Percentiles rank a stretch among this genome's conserved stretches.
Conservation (phyloP, 768 basidiomycete genomes). For the Macrolepiota dolichaula region DNA sequence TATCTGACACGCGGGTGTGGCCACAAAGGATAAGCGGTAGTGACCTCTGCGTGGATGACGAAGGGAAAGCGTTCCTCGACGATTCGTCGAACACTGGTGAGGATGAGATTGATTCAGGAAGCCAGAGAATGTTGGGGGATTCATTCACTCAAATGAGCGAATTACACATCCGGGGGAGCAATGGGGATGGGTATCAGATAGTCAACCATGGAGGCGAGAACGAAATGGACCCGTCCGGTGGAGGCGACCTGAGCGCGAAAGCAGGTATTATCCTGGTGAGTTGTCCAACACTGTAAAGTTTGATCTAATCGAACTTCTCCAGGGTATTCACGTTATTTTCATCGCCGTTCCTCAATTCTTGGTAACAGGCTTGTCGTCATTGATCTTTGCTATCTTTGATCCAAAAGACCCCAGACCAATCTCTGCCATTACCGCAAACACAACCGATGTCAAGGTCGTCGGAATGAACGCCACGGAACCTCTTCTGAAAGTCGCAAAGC, state of each 20-base stretch:
- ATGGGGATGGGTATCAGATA: slow-evolving; percentile 27
- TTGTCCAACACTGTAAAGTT: slow-evolving; percentile 13
- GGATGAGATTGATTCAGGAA: slow-evolving; percentile 23
- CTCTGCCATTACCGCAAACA: slow-evolving; percentile 2
- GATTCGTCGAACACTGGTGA: slow-evolving; percentile 27
- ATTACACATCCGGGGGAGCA: slow-evolving; percentile 30
- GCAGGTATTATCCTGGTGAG: slow-evolving; percentile 85
- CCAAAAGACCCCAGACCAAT: slow-evolving; percentile 39
- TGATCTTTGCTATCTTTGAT: slow-evolving; percentile 86
- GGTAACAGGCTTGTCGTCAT: slow-evolving; percentile 79
- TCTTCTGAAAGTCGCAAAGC: neutral
- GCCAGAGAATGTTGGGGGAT: slow-evolving; percentile 35
- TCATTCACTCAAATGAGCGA: slow-evolving; percentile 47
- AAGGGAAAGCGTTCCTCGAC: slow-evolving; percentile 26
- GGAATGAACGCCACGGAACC: slow-evolving; percentile 6
- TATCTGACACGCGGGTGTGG: slow-evolving; percentile 42
- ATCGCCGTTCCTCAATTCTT: slow-evolving; percentile 94
- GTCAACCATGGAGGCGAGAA: slow-evolving; percentile 13
- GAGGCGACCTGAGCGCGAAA: slow-evolving; percentile 62
- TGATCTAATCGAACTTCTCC: neutral
- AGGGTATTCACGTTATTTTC: slow-evolving; percentile 96
- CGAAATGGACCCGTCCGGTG: slow-evolving; percentile 6
- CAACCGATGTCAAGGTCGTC: slow-evolving; percentile 3
- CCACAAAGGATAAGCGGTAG: slow-evolving; percentile 16
- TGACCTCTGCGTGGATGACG: slow-evolving; percentile 18